Percentiles rank a stretch among this genome's conserved stretches.
Evolutionary conservation across 306 rosid genomes (phyloP).

Genomic region (Betula pendula): DNA sequence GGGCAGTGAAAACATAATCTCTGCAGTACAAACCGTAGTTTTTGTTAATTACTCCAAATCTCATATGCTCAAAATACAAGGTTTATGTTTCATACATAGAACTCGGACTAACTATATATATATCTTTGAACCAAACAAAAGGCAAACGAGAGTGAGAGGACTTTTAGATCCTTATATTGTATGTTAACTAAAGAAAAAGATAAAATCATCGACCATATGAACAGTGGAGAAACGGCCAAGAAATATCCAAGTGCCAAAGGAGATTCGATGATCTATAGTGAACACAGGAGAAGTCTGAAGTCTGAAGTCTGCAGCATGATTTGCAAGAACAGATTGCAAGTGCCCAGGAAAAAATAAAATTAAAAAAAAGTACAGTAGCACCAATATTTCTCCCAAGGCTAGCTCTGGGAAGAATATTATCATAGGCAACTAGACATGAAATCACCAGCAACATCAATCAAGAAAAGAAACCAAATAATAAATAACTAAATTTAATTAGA

Average conservation of each 20-base stretch:
- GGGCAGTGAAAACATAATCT: slow-evolving; percentile 55
- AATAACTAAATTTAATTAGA: not conserved
- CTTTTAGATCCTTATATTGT: slow-evolving; percentile 23
- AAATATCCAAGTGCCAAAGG: slow-evolving; percentile 19
- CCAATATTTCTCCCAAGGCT: not conserved
- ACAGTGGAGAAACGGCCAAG: slow-evolving; percentile 32
- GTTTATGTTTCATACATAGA: not conserved
- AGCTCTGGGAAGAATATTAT: slow-evolving; percentile 2
- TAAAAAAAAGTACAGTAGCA: not conserved
- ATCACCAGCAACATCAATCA: slow-evolving; percentile 32
- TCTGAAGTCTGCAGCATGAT: slow-evolving; percentile 8
- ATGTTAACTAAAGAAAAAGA: slow-evolving; percentile 19
- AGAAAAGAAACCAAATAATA: not conserved
- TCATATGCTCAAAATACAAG: slow-evolving; percentile 1
- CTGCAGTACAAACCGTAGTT: slow-evolving; percentile 31
- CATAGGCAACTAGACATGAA: slow-evolving; percentile 36
- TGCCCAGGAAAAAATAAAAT: no score
- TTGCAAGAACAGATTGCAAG: slow-evolving; percentile 5
- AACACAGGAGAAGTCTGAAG: slow-evolving; percentile 17
- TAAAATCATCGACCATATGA: slow-evolving; percentile 10
- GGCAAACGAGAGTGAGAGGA: slow-evolving; percentile 1
- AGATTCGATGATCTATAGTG: slow-evolving; percentile 26
- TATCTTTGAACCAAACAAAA: not conserved
- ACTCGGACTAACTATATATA: not conserved
- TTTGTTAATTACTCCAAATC: slow-evolving; percentile 1